Conservation (phyloP, 176 grass and related monocot genomes). For the Avena insularis region DNA sequence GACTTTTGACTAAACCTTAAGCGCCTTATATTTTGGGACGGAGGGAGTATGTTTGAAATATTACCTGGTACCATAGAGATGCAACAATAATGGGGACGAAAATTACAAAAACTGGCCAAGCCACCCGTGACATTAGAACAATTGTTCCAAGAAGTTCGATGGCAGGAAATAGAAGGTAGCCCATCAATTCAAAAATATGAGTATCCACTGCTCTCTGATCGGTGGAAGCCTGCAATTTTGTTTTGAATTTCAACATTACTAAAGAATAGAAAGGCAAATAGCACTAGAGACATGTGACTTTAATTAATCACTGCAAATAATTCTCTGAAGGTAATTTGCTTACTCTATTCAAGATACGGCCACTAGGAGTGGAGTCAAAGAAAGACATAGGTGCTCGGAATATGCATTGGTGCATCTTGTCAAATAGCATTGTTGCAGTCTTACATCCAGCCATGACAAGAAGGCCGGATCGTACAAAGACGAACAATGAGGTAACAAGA, state of each 20-base stretch:
- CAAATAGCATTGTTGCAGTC: constrained; percentile 41
- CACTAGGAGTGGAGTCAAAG: constrained; percentile 42
- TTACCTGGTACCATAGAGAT: constrained; percentile 11
- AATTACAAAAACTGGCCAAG: constrained; percentile 59
- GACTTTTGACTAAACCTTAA: too few species aligned
- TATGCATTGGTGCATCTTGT: constrained; percentile 40
- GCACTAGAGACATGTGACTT: not conserved
- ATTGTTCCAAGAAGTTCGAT: constrained; percentile 58
- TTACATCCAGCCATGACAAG: constrained; percentile 43
- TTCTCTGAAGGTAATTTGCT: not conserved
- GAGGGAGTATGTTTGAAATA: not conserved
- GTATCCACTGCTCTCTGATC: constrained; percentile 60
- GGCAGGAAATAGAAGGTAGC: constrained; percentile 40
- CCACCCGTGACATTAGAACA: constrained; percentile 65
- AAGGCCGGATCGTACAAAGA: constrained; percentile 53
- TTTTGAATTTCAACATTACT: not conserved
- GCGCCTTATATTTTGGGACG: too few species aligned
- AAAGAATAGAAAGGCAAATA: not conserved
- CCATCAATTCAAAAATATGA: constrained; percentile 40
- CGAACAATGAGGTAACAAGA: constrained; percentile 46
- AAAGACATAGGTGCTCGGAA: constrained; percentile 45
- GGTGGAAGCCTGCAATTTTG: constrained; percentile 49
- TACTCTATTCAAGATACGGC: constrained; percentile 36
- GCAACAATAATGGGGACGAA: constrained; percentile 16
- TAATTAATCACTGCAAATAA: not conserved